A percentile compares a stretch with the other conserved stretches of the same genome.
These are phyloP conservation scores for Metschnikowia continentalis DNA, from an alignment of 805 yeast species.

Conservation along the genomic window DNA sequence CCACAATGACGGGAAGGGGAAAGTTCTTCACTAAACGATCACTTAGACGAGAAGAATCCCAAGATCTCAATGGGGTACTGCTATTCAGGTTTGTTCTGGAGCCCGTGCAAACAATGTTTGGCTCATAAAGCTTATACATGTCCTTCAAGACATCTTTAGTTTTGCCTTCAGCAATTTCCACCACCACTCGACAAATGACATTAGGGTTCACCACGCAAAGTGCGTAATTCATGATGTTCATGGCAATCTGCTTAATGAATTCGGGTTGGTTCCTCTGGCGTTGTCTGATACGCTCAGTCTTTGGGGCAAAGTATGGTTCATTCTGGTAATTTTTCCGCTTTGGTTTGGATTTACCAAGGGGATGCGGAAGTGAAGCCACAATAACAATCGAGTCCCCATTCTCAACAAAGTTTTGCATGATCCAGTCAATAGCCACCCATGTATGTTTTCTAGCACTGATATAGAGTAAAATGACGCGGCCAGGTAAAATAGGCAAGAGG, in stretches of 20 bases:
- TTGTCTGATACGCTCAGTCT: conserved; percentile 29
- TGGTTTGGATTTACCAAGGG: conserved; percentile 8
- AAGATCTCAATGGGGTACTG: conserved; percentile 52
- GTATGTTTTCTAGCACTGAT: conserved; percentile 71
- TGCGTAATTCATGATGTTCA: conserved; percentile 51
- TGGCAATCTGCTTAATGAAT: conserved; percentile 41
- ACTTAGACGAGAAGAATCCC: conserved; percentile 60
- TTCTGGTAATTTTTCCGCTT: conserved; percentile 11
- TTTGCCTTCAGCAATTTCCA: conserved; percentile 58
- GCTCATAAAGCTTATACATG: conserved; percentile 57
- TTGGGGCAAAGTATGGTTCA: conserved; percentile 19
- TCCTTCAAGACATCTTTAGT: conserved; percentile 55
- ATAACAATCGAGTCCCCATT: conserved; percentile 67
- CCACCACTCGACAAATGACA: conserved; percentile 46
- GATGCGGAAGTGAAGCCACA: conserved; percentile 45
- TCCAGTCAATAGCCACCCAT: conserved; percentile 80
- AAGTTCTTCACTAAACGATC: conserved; percentile 62
- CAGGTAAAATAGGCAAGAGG: conserved; percentile 41
- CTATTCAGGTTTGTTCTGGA: conserved; percentile 43
- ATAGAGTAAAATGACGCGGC: conserved; percentile 57
- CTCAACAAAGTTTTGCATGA: conserved; percentile 48
- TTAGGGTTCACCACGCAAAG: conserved; percentile 44
- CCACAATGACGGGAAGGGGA: conserved; percentile 63
- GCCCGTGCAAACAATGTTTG: conserved; percentile 53
- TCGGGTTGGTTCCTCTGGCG: conserved; percentile 44